phyloP scores from a whole-genome alignment of 495 filamentous ascomycete species.

The Aspergillus indologenus region DNA sequence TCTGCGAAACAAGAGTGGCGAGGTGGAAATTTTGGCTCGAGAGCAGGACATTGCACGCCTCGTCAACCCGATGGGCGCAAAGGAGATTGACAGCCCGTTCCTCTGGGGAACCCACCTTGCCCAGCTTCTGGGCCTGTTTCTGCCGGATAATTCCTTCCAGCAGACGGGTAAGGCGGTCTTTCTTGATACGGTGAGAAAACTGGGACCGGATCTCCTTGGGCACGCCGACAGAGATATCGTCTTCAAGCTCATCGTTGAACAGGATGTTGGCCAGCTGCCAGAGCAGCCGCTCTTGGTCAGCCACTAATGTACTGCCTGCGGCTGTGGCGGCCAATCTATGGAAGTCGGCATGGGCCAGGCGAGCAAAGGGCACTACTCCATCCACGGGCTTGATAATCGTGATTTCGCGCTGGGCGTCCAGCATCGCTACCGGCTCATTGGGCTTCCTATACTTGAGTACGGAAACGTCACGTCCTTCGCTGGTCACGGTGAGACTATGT shows the following conservation, averaged over 20 bases:
- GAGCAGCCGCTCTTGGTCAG: conserved; percentile 37
- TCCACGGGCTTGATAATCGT: conserved; percentile 37
- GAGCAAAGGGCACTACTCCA: conserved; percentile 35
- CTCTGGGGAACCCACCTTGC: conserved; percentile 57
- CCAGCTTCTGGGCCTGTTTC: conserved; percentile 44
- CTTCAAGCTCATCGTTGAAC: conserved; percentile 65
- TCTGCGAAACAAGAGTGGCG: conserved; percentile 76
- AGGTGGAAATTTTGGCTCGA: conserved; percentile 72
- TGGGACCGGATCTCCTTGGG: conserved; percentile 37
- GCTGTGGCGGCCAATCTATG: conserved; percentile 33
- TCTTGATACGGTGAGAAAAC: conserved; percentile 50
- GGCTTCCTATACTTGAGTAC: conserved; percentile 28
- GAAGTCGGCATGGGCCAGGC: conserved; percentile 32
- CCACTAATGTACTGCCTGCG: conserved; percentile 16
- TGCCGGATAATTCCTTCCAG: conserved; percentile 49
- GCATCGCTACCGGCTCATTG: conserved; percentile 30
- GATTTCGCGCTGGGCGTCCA: conserved; percentile 36
- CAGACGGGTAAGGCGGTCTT: conserved; percentile 48
- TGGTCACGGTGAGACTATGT: conserved; percentile 35
- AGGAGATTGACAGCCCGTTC: conserved; percentile 81
- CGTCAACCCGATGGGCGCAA: conserved; percentile 68
- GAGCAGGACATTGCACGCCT: conserved; percentile 76
- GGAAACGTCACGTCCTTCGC: conserved; percentile 36
- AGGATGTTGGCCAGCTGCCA: conserved; percentile 73
- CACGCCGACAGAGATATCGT: conserved; percentile 43